These are phyloP conservation scores for Brettanomyces sp. DNA, from an alignment of 805 yeast genomes.

Conservation along the genomic window DNA sequence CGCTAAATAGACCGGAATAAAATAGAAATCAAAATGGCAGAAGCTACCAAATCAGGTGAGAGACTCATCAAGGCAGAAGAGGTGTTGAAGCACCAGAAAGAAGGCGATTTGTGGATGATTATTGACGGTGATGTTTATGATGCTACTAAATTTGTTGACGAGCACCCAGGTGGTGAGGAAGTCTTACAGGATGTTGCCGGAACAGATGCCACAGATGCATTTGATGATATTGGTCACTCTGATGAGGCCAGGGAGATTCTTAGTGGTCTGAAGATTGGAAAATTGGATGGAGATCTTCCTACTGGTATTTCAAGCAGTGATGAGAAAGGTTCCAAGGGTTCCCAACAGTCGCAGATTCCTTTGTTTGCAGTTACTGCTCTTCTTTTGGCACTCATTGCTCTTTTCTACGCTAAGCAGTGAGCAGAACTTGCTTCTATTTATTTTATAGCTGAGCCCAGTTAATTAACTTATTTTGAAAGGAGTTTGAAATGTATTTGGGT, in stretches of 20 bases:
- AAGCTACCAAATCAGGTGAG: slow-evolving; percentile 18
- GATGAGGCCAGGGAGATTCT: slow-evolving; percentile 86
- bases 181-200: slow-evolving; percentile 79
- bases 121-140: slow-evolving; percentile 75
- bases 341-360: slow-evolving; percentile 19
- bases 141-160: slow-evolving; percentile 56
- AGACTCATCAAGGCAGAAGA: slow-evolving; percentile 53
- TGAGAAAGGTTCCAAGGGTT: slow-evolving; percentile 8
- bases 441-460: not conserved
- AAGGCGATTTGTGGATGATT: slow-evolving; percentile 78
- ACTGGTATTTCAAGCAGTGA: slow-evolving; percentile 10
- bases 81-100: slow-evolving; percentile 62
- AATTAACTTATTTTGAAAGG: not conserved
- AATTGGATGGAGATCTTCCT: slow-evolving; percentile 44
- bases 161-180: slow-evolving; percentile 71
- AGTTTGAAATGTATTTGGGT: too few relatives aligned
- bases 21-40: not conserved
- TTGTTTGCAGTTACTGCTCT: slow-evolving; percentile 28
- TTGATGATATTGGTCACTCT: slow-evolving; percentile 91
- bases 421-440: too few relatives aligned
- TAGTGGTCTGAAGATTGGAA: slow-evolving; percentile 63
- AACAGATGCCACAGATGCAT: slow-evolving; percentile 60
- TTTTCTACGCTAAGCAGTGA: slow-evolving; percentile 14
- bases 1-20: too few relatives aligned
- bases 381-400: slow-evolving; percentile 32